Conservation (phyloP, 1,284 basidiomycete species). For the Cryptococcus amylolentus region DNA sequence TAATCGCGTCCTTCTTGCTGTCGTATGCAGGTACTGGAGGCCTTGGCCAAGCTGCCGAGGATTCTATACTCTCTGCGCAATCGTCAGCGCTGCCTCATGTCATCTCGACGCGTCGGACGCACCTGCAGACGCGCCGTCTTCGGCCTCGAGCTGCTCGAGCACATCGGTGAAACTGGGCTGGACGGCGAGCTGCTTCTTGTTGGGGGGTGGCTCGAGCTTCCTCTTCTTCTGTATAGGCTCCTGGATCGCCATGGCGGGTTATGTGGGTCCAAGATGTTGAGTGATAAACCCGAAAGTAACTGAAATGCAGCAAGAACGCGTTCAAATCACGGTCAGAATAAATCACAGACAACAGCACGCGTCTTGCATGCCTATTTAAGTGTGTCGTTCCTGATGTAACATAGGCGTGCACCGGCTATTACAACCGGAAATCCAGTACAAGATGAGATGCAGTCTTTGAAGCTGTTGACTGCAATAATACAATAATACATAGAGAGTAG, state of each 20-base stretch:
- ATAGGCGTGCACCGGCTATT: no score
- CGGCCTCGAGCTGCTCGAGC: constrained; percentile 68
- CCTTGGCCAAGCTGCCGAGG: constrained; percentile 68
- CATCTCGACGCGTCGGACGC: neutral
- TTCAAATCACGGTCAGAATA: neutral
- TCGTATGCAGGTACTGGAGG: constrained; percentile 61
- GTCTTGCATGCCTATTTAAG: neutral
- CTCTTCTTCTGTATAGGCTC: constrained; percentile 38
- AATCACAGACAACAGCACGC: neutral
- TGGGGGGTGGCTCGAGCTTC: constrained; percentile 18
- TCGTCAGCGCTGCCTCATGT: neutral
- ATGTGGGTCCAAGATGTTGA: neutral
- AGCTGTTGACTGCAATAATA: no score
- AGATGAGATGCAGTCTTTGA: no score
- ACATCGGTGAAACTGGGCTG: constrained; percentile 69
- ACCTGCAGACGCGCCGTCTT: constrained; percentile 54
- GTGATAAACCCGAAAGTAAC: neutral
- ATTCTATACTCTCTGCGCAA: constrained; percentile 42
- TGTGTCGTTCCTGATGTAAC: no score
- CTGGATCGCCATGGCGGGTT: constrained; percentile 11
- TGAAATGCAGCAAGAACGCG: neutral
- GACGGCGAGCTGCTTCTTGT: constrained; percentile 8
- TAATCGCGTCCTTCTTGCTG: constrained; percentile 61
- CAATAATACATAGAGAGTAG: no score
- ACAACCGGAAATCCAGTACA: no score